phyloP scores from a whole-genome alignment of 345 rosid genomes.

The Eucalyptus viminalis region DNA sequence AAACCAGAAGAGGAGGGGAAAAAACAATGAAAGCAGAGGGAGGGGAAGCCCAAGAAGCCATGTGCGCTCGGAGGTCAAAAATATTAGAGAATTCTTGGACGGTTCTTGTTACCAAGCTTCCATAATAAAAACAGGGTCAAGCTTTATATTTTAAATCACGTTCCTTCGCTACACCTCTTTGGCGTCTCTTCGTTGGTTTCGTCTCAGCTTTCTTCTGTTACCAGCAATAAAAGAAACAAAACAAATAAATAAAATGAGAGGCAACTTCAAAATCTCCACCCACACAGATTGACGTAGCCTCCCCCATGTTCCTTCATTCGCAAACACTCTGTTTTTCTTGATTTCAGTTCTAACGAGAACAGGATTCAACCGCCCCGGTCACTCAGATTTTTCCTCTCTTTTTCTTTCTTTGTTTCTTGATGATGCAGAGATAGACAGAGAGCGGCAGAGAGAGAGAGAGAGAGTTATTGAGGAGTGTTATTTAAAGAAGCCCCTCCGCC shows the following conservation, averaged over 20 bases:
- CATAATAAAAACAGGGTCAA: not conserved
- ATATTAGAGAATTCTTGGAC: constrained; percentile 23
- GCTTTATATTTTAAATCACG: not conserved
- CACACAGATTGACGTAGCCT: not conserved
- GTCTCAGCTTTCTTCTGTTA: not conserved
- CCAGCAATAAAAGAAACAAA: not conserved
- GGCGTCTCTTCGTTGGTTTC: not conserved
- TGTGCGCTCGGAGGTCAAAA: constrained; percentile 61
- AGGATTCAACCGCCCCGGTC: not conserved
- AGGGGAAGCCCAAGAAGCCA: constrained; percentile 34
- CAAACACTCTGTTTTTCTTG: not conserved
- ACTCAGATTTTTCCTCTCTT: not conserved
- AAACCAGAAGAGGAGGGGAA: not conserved
- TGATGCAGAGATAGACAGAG: not conserved
- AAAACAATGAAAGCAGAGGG: constrained; percentile 1
- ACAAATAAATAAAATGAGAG: not conserved
- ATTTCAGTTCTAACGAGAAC: not conserved
- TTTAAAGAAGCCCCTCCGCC: constrained; percentile 16
- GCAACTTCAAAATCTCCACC: not conserved
- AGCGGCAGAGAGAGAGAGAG: not conserved
- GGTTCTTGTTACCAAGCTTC: not conserved
- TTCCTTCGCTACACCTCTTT: not conserved
- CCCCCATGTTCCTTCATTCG: not conserved
- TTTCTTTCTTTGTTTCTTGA: not conserved
- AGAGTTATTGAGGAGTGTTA: not conserved